Conservation (phyloP, 1,139 yeast genomes). For the Lodderomyces metapsilosis region DNA sequence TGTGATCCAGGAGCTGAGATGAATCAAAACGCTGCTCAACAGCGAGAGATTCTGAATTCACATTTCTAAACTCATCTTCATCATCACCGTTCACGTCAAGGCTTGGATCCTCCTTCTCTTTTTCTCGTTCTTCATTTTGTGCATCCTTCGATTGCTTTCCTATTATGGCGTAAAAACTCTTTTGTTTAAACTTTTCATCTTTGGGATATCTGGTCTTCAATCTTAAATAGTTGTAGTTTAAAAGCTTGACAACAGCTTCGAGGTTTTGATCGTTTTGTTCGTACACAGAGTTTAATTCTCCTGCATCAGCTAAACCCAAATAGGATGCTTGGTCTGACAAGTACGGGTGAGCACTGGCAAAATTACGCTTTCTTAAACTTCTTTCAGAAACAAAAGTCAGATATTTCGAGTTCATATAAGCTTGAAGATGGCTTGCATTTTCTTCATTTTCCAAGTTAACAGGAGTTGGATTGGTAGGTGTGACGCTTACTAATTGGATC, state of each 20-base stretch:
- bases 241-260: constrained; percentile 31
- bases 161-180: constrained; percentile 38
- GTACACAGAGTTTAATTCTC: constrained; percentile 39
- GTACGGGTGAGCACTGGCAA: constrained; percentile 49
- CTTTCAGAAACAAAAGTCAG: constrained; percentile 19
- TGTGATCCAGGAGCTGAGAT: constrained; percentile 10
- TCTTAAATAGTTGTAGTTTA: constrained; percentile 36
- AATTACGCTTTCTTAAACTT: constrained; percentile 43
- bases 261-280: constrained; percentile 33
- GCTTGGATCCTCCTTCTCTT: constrained; percentile 2
- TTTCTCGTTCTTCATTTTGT: constrained; percentile 9
- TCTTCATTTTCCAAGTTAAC: constrained; percentile 8
- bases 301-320: constrained; percentile 37
- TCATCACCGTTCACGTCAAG: background rate
- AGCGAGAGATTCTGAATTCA: background rate
- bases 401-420: constrained; percentile 14
- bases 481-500: too few species aligned
- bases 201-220: constrained; percentile 34
- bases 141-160: constrained; percentile 24
- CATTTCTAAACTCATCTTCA: background rate
- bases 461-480: background rate
- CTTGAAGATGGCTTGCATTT: constrained; percentile 14
- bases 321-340: constrained; percentile 49
- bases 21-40: background rate
- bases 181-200: constrained; percentile 40